A percentile compares a stretch with the other conserved stretches of the same genome.
phyloP scores from a whole-genome alignment of 148 eudicot genomes.

The Amaranthus hypochondriacus region DNA sequence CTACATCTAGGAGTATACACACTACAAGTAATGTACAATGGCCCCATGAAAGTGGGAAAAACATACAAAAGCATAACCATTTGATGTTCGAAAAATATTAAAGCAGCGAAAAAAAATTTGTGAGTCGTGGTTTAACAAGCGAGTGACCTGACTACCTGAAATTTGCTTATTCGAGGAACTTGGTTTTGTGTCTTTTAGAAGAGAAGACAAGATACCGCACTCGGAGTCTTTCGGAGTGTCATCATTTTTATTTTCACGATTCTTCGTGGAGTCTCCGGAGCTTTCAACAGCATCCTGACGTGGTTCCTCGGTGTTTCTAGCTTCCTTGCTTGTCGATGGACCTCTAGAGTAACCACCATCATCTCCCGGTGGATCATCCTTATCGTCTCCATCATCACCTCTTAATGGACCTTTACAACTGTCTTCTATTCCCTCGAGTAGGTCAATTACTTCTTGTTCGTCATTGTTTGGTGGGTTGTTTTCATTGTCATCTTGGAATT shows the following conservation, averaged over 20 bases:
- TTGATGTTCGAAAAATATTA: not conserved
- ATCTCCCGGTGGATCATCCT: constrained; percentile 43
- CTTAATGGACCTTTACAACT: constrained; percentile 28
- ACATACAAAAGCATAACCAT: constrained; percentile 22
- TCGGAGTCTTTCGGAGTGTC: not conserved
- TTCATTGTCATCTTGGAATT: not conserved
- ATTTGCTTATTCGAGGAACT: too few relatives aligned
- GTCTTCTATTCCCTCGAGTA: constrained; percentile 2
- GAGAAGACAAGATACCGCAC: not conserved
- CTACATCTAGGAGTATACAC: constrained; percentile 27
- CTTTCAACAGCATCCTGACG: not conserved
- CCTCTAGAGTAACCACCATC: constrained; percentile 31
- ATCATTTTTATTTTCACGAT: too few relatives aligned
- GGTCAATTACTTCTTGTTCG: constrained; percentile 19
- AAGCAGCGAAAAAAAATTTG: too few relatives aligned
- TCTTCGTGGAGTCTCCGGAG: constrained; percentile 12
- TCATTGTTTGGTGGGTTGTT: constrained; percentile 19
- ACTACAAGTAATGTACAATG: constrained; percentile 19
- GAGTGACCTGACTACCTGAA: too few relatives aligned
- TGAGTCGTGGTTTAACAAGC: too few relatives aligned
- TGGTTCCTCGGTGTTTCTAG: not conserved
- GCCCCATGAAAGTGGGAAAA: not conserved
- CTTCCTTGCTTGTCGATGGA: constrained; percentile 19
- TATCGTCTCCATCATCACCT: constrained; percentile 39
- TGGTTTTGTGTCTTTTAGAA: not conserved